Evolutionary conservation across 1,284 basidiomycete genomes (phyloP).

Genomic region (Uromyces viciae-fabae): DNA sequence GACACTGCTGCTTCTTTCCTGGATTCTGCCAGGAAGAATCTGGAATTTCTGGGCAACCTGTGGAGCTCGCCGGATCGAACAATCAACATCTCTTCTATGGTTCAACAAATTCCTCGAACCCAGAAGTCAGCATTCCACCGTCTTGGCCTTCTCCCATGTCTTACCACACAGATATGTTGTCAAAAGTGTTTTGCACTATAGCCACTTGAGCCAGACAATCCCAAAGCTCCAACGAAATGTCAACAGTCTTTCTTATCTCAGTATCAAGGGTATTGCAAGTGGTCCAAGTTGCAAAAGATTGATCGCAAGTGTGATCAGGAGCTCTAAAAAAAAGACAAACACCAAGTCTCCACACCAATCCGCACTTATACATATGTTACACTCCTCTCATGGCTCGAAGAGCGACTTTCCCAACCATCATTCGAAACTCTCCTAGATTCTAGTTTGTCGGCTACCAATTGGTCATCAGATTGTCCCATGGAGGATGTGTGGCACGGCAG

Average conservation of each 20-base stretch:
- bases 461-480: not conserved
- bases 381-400: not conserved
- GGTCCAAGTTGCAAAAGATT: not conserved
- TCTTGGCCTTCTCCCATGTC: no score
- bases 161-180: not conserved
- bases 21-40: not conserved
- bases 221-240: not conserved
- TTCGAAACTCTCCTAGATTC: constrained; percentile 4
- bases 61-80: not conserved
- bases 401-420: not conserved
- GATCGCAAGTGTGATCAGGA: constrained; percentile 1
- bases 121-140: no score
- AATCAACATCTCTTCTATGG: not conserved
- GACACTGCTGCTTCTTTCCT: no score
- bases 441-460: not conserved
- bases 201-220: not conserved
- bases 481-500: constrained; percentile 8
- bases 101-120: not conserved
- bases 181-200: constrained; percentile 3
- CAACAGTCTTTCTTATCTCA: not conserved
- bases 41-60: not conserved
- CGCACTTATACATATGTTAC: constrained; percentile 3
- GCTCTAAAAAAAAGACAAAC: not conserved
- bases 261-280: not conserved
- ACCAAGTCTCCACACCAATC: not conserved